phyloP scores from a whole-genome alignment of 140 eudicot species.

The Stevia rebaudiana region DNA sequence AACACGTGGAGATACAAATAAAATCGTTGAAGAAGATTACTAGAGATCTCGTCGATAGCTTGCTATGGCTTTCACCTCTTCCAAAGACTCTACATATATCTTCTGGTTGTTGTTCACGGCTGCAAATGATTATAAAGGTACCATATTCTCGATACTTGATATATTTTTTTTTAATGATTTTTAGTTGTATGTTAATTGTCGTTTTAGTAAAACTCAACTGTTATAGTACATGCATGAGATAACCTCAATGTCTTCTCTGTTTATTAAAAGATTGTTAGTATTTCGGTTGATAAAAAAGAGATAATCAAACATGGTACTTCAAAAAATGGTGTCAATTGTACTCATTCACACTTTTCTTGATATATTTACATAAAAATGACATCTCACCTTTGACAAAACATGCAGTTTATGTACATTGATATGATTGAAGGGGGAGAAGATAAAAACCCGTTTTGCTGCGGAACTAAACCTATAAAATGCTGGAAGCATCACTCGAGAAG shows the following conservation, averaged over 20 bases:
- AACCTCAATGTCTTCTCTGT: too few species aligned
- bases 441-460: slow-evolving; percentile 16
- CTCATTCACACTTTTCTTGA: too few species aligned
- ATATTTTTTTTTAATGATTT: neutral
- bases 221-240: too few species aligned
- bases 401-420: slow-evolving; percentile 26
- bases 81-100: slow-evolving; percentile 20
- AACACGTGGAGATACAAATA: slow-evolving; percentile 21
- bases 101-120: neutral
- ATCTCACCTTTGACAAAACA: neutral
- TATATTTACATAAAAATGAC: neutral
- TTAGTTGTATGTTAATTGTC: neutral
- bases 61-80: slow-evolving; percentile 41
- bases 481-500: slow-evolving; percentile 29
- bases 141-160: neutral
- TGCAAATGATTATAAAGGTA: slow-evolving; percentile 25
- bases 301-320: too few species aligned
- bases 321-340: too few species aligned
- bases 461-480: slow-evolving; percentile 21
- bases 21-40: neutral
- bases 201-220: too few species aligned
- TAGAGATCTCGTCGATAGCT: slow-evolving; percentile 25
- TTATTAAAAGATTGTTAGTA: too few species aligned
- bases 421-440: slow-evolving; percentile 5
- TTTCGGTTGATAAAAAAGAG: too few species aligned